Base-by-base conservation (phyloP, 768 basidiomycete genomes). In the Amanita pseudoporphyria region DNA sequence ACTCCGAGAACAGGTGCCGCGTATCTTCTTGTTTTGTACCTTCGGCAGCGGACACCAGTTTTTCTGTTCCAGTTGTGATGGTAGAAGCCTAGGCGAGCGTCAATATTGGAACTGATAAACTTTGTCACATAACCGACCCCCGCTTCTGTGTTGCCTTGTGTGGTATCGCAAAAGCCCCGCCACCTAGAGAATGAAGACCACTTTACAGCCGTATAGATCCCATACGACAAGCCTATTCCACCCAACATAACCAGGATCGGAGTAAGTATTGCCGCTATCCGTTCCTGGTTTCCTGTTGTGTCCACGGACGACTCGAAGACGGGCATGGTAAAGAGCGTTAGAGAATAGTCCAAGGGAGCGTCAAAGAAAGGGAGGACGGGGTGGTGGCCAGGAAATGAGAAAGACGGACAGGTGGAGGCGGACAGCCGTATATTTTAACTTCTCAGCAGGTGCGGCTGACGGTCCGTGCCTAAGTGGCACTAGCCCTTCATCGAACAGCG, bases 381-480 rank as follows among this genome's bases (percentile, higher is more conserved):
- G 13, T 45, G 21, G 30, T 21, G 2, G 44, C 33, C 19, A 18
- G 16, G 30, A 22, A 22, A 13, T 19, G 33, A 45, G 47, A 10
- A 48, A 39, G 47, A 48, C 22, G 16, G 28, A 21, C 9, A 9
- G n/a, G n/a, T n/a, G n/a, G n/a, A n/a, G n/a, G n/a, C 38, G 10
- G 38, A 40, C 19, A 31, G 16, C 35, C 21, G 9, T 6, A n/a
- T 16, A 22, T 40, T 48, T 48, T 39, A 37, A 48, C 22, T n/a
- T n/a, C n/a, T n/a, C n/a, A n/a, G n/a, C n/a, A n/a, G n/a, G 7
- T 16, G 47, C 30, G 47, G 47, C 47, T 48, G 47, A 48, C 47
- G 1, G n/a, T 31, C 3, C 14, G 30, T n/a, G n/a, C n/a, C n/a
- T n/a, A n/a, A n/a, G n/a, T n/a, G n/a, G n/a, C n/a, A n/a, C n/a